Evolutionary conservation across 192 early-diverging fungal species (phyloP).

Genomic region (Linnemannia schmuckeri): DNA sequence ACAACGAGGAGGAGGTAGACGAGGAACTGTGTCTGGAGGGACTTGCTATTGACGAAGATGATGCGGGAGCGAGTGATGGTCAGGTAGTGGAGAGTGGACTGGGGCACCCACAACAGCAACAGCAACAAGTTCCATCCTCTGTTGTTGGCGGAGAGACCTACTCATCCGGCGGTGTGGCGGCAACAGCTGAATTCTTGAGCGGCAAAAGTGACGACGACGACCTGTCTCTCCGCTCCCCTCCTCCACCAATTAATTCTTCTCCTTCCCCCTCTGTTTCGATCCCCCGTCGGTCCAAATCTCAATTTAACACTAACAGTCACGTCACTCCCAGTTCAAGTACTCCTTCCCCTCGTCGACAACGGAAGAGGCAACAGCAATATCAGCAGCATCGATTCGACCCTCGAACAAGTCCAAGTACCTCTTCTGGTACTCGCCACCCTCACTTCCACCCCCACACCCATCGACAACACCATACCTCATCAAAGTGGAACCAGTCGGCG

Average conservation of each 20-base stretch:
- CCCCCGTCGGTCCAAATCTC: background rate
- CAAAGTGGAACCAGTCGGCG: background rate
- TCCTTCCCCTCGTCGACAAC: background rate
- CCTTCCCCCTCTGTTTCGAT: too few species aligned
- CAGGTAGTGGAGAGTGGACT: too few species aligned
- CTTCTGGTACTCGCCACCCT: background rate
- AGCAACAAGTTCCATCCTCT: too few species aligned
- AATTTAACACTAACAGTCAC: background rate
- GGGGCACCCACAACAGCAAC: too few species aligned
- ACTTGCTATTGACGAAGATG: background rate
- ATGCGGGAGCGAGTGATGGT: too few species aligned
- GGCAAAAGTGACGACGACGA: background rate
- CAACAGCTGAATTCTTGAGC: background rate
- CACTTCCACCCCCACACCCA: background rate
- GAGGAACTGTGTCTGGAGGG: background rate
- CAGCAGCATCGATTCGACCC: background rate
- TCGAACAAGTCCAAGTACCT: background rate
- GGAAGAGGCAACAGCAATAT: too few species aligned
- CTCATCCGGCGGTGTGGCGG: background rate
- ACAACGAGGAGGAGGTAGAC: background rate
- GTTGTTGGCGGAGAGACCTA: background rate
- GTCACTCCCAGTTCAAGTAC: background rate
- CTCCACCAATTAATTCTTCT: too few species aligned
- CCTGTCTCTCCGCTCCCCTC: background rate
- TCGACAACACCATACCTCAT: background rate